Evolutionary conservation across 2,329 filamentous ascomycete genomes (phyloP).

Genomic region (Beauveria sp.): DNA sequence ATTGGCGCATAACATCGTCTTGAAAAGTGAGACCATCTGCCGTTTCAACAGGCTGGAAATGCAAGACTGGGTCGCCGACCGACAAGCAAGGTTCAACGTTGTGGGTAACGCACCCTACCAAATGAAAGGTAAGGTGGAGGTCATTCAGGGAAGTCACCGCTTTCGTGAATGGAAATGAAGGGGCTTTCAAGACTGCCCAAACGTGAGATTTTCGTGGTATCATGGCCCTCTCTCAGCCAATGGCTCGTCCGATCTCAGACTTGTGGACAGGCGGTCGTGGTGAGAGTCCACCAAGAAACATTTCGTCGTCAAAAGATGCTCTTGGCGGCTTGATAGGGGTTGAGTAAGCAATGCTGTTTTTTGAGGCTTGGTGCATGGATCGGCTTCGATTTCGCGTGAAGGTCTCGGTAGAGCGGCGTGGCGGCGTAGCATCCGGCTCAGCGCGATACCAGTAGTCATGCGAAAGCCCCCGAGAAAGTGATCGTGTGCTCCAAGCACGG

Average conservation of each 20-base stretch:
- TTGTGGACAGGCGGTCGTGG: conserved; percentile 39
- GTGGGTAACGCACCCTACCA: background rate
- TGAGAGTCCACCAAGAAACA: conserved; percentile 37
- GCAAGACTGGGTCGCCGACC: background rate
- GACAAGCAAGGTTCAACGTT: background rate
- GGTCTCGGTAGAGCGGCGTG: conserved; percentile 27
- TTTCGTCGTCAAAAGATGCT: conserved; percentile 39
- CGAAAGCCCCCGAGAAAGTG: conserved; percentile 30
- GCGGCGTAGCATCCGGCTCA: conserved; percentile 23
- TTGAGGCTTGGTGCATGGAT: conserved; percentile 13
- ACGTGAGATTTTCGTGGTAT: background rate
- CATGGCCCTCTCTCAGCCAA: conserved; percentile 34
- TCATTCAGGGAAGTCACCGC: background rate
- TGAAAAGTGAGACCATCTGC: background rate
- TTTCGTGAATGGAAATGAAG: background rate
- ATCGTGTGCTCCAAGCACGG: conserved; percentile 38
- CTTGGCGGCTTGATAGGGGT: conserved; percentile 35
- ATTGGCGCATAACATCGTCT: background rate
- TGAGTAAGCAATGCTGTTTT: conserved; percentile 25
- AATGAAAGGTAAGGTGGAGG: background rate
- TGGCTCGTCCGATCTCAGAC: conserved; percentile 44
- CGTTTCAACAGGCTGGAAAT: background rate
- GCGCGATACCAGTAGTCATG: conserved; percentile 32
- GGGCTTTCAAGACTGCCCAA: conserved; percentile 1
- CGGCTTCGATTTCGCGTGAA: conserved; percentile 13